Evolutionary conservation across 2,329 filamentous ascomycete genomes (phyloP).

Genomic region (Fusarium oxysporum): DNA sequence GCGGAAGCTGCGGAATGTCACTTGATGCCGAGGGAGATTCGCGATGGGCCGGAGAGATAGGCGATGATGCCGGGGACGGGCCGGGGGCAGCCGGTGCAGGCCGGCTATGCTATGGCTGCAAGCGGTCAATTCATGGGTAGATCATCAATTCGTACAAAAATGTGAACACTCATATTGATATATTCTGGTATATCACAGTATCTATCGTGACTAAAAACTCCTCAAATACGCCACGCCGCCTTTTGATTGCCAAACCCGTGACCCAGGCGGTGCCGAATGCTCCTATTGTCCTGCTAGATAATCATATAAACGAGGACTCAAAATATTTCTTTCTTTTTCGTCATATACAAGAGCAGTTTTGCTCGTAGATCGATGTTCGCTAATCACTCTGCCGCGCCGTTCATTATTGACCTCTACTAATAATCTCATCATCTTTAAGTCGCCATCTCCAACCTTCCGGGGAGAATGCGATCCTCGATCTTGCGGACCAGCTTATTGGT

Average conservation of each 20-base stretch:
- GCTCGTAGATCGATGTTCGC: constrained; percentile 15
- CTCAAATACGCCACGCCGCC: constrained; percentile 42
- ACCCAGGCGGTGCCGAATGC: constrained; percentile 37
- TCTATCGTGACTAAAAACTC: constrained; percentile 38
- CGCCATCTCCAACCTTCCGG: constrained; percentile 50
- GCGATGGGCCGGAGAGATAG: constrained; percentile 72
- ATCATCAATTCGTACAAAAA: constrained; percentile 3
- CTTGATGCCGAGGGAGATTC: constrained; percentile 73
- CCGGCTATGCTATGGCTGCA: constrained; percentile 78
- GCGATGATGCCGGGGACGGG: constrained; percentile 51
- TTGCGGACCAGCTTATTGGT: constrained; percentile 92
- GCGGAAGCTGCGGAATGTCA: constrained; percentile 76
- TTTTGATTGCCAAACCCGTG: constrained; percentile 43
- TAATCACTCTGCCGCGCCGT: background rate
- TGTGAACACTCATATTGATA: constrained; percentile 18
- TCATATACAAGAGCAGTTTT: constrained; percentile 29
- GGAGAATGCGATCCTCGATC: constrained; percentile 72
- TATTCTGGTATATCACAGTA: constrained; percentile 24
- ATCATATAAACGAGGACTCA: constrained; percentile 18
- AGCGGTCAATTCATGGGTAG: constrained; percentile 69
- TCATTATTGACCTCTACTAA: background rate
- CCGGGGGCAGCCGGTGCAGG: constrained; percentile 19
- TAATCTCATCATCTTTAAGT: background rate
- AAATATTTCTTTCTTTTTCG: constrained; percentile 13
- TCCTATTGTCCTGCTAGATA: constrained; percentile 30